These are phyloP conservation scores for Lavandula angustifolia DNA, from an alignment of 257 asterid genomes.

Conservation along the genomic window DNA sequence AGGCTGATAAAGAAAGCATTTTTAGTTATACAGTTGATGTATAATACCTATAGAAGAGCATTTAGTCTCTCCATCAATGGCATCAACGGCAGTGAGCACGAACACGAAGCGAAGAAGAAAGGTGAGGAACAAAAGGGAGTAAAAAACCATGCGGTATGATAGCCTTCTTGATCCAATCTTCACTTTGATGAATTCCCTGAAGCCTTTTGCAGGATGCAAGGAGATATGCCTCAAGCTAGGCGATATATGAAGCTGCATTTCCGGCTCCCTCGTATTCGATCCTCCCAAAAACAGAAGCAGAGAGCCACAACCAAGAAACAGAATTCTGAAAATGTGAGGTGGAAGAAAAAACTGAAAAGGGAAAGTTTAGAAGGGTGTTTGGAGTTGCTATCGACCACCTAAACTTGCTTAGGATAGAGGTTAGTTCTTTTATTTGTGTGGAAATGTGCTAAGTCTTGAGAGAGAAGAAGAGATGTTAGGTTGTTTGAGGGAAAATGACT, in stretches of 20 bases:
- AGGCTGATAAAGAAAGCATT: too few species aligned
- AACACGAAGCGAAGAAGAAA: constrained; percentile 75
- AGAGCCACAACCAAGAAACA: constrained; percentile 17
- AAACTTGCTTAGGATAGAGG: constrained; percentile 82
- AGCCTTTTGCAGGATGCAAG: constrained; percentile 67
- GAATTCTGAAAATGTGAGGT: constrained; percentile 28
- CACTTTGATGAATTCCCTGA: constrained; percentile 67
- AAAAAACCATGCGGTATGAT: constrained; percentile 69
- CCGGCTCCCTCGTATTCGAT: background rate
- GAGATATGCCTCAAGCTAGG: constrained; percentile 85
- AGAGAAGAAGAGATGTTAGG: constrained; percentile 30
- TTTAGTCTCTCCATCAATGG: constrained; percentile 60
- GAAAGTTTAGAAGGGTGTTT: constrained; percentile 46
- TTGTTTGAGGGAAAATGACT: constrained; percentile 78
- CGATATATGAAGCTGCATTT: constrained; percentile 84
- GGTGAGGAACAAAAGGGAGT: constrained; percentile 65
- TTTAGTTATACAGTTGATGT: too few species aligned
- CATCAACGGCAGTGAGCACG: constrained; percentile 69
- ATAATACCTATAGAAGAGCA: constrained; percentile 62
- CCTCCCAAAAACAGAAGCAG: background rate
- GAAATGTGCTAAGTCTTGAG: background rate
- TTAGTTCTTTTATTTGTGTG: background rate
- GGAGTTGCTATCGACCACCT: constrained; percentile 78
- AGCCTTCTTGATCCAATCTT: constrained; percentile 67
- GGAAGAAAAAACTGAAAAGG: constrained; percentile 41